Base-by-base conservation (phyloP, 345 rosid genomes). In the Limnanthes douglasii region DNA sequence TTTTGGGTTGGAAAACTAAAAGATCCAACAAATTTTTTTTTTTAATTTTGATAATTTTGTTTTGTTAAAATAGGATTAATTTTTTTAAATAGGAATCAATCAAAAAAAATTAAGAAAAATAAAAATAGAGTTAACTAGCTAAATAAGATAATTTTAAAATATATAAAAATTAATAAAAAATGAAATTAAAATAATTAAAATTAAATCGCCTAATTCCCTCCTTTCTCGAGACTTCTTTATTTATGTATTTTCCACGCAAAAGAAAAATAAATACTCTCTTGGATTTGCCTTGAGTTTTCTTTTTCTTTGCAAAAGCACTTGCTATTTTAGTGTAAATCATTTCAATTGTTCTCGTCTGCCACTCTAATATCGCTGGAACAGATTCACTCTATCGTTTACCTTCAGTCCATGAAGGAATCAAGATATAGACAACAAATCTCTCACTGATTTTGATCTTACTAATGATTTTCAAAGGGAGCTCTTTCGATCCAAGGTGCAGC, bases 401-500 rank as follows among this genome's bases (percentile, higher is more conserved):
- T 55, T 86, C 96, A 1, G 96, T 94, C 86, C 94, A 86, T 65
- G 77, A 63, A 2, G 96, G 94, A 42, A 86, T 77, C 56, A 81
- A 86, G 2, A 86, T 26, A 39, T 86, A 86, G 17, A 64, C 94
- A 0, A 66, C 10, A 8, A 86, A 86, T 55, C 78, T 48, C 57
- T 86, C 75, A 3, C 68, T 72, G 11, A 73, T 78, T 48, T 81
- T 73, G 5, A 81, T 86, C 45, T 78, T 86, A 34, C 92, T 81
- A 5, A 51, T 69, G 0, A 86, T 75, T 66, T 81, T 86, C 5
- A 86, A 43, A 0, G 94, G 68, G 3, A 81, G 66, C 49, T 86
- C 96, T 47, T 70, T 86, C 0, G 96, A 86, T 31, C 77, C 59
- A 4, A 86, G 74, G 36, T 81, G 77, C 54, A 74, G 57, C 8